Evolutionary conservation across 208 protist species (phyloP), one percentile per base, ranked within the genome.

Genomic region (Leishmania tropica): DNA sequence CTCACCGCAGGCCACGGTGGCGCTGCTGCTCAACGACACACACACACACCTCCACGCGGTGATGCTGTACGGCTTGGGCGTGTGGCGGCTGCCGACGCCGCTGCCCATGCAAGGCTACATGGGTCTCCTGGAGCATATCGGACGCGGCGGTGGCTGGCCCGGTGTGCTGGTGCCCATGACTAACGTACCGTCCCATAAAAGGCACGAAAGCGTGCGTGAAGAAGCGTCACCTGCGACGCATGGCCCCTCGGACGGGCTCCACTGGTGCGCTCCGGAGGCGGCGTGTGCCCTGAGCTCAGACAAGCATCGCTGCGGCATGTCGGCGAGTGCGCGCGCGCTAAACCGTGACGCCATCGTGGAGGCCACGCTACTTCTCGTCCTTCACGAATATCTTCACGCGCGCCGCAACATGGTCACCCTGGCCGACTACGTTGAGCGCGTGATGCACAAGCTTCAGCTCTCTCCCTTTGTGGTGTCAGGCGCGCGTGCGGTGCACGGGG

Each of bases 351-450:
- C 48, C 17, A n/a, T 79, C n/a, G 90, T 94, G 47, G 86, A 83
- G 70, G 87, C 87, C 8, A 80, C 91, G 45, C 54, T 96, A 8
- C 81, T 96, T 56, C 78, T 96, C 31, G 85, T 89, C 1, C 79
- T 96, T 75, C 82, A 94, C 56, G 91, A 96, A 83, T 94, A 92
- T 71, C 31, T 80, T 62, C 87, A 89, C 65, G 87, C 90, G 19
- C 70, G 76, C 40, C 87, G 90, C 13, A 91, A 79, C 76, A 90
- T 96, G 81, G 84, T 93, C 6, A 87, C 72, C 6, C 88, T 94
- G 3, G 87, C 86, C 6, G 89, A 92, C 80, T 96, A 87, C 68
- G 82, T 92, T 0, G 89, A 96, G 76, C 90, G 93, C 2, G 85
- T 96, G 28, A 74, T 96, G 35, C 85, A 75, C 10, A 94, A 96